Evolutionary conservation across 331 rosid species (phyloP), one percentile per base, ranked within the genome.

Genomic region (Phaseolus coccineus): DNA sequence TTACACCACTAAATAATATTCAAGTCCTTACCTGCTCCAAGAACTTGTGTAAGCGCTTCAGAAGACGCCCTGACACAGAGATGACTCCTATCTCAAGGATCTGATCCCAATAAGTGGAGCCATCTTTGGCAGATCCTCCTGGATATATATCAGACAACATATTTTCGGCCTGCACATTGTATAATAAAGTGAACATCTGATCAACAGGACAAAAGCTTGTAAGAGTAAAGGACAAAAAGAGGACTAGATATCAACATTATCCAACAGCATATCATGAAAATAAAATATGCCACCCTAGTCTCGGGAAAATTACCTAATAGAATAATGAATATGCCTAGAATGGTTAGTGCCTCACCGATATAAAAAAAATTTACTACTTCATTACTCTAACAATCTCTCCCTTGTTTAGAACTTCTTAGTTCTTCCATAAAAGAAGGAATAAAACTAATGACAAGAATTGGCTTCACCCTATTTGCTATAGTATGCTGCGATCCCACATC

Each of bases 91-190:
- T 87, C 85, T 95, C 99, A 80, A 91, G 97, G 82, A 95, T 84
- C 90, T 93, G 96, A 85, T 95, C 97, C 97, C 97, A 91, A 85
- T 95, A 95, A 70, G 87, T 87, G 77, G 90, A 88, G 57, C 99
- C 99, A 24, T 28, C 84, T 83, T 91, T 92, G 55, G 99, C 97
- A 81, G 97, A 76, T 71, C 89, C 97, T 77, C 99, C 99, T 13
- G 97, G 97, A 86, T 95, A 95, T 83, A 95, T 95, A 90, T 92
- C 97, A 64, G 99, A 91, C 80, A 95, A 84, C 92, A 93, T 88
- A 80, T 87, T 83, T 85, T 90, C 97, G 56, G 99, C 99, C 99
- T 95, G 85, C 80, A 81, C 31, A 74, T 73, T 25, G 63, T 57
- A 56, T 55, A 64, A 83, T 56, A 59, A 48, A 62, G 55, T 47